Evolutionary conservation across 805 yeast genomes (phyloP).

Genomic region (Debaryomyces castellii): DNA sequence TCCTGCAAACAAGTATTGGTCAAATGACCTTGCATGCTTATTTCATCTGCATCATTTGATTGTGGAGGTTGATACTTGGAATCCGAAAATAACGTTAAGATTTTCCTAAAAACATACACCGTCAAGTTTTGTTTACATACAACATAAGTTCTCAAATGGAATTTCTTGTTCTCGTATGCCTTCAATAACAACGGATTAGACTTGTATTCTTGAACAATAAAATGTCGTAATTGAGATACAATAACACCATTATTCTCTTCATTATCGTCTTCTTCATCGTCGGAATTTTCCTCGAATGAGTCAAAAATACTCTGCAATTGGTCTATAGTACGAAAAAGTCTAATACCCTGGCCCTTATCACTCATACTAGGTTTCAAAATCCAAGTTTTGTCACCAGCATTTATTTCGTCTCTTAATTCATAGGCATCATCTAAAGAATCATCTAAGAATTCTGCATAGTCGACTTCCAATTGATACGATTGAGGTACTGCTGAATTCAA

Average conservation of each 20-base stretch:
- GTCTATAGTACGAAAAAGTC: conserved; percentile 73
- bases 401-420: conserved; percentile 80
- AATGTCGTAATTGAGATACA: conserved; percentile 85
- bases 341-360: conserved; percentile 94
- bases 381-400: conserved; percentile 64
- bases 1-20: conserved; percentile 93
- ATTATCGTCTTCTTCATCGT: conserved; percentile 56
- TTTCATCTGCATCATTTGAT: conserved; percentile 17
- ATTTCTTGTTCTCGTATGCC: conserved; percentile 65
- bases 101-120: conserved; percentile 77
- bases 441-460: conserved; percentile 93
- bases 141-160: conserved; percentile 86
- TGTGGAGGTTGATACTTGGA: conserved; percentile 41
- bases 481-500: conserved; percentile 66
- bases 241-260: conserved; percentile 61
- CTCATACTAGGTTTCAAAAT: conserved; percentile 96
- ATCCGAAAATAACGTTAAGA: conserved; percentile 80
- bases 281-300: conserved; percentile 75
- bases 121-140: conserved; percentile 69
- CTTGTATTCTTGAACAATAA: conserved; percentile 83
- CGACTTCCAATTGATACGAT: conserved; percentile 79
- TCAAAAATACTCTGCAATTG: conserved; percentile 84
- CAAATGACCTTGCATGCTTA: conserved; percentile 70
- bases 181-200: conserved; percentile 64
- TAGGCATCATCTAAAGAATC: conserved; percentile 91